A percentile compares a stretch with the other conserved stretches of the same genome.
These are phyloP conservation scores for Xylaria arbuscula DNA, from an alignment of 2,329 filamentous ascomycete species.

Conservation along the genomic window DNA sequence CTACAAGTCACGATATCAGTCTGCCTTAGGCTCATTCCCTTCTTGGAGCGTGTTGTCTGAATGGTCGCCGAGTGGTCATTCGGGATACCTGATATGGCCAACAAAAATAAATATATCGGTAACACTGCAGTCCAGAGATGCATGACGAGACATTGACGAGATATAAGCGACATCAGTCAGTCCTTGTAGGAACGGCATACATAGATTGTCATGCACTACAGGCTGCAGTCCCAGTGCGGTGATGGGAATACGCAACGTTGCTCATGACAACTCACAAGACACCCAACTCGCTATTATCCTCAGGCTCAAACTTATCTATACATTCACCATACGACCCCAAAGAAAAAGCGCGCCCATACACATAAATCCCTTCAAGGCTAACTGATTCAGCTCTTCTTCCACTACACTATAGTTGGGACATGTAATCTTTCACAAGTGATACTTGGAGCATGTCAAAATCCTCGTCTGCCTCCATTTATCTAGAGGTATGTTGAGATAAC, in stretches of 20 bases:
- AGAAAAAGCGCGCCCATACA: not conserved
- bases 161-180: not conserved
- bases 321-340: not conserved
- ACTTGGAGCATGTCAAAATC: not conserved
- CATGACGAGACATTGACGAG: not conserved
- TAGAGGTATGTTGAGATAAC: not conserved
- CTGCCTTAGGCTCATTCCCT: not conserved
- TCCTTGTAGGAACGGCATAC: not conserved
- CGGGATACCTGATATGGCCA: not conserved
- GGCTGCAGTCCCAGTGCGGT: no score
- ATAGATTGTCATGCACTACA: not conserved
- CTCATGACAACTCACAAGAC: not conserved
- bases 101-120: not conserved
- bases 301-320: not conserved
- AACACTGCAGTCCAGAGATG: not conserved
- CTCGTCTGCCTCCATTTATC: not conserved
- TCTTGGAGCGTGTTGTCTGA: not conserved
- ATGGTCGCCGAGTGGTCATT: not conserved
- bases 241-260: not conserved
- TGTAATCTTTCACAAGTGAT: not conserved
- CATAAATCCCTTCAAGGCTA: not conserved
- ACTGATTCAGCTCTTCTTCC: not conserved
- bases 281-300: not conserved
- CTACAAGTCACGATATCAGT: not conserved
- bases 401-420: not conserved